Base-by-base conservation (phyloP, 192 early-diverging fungal species). In the Coemansia furcata region DNA sequence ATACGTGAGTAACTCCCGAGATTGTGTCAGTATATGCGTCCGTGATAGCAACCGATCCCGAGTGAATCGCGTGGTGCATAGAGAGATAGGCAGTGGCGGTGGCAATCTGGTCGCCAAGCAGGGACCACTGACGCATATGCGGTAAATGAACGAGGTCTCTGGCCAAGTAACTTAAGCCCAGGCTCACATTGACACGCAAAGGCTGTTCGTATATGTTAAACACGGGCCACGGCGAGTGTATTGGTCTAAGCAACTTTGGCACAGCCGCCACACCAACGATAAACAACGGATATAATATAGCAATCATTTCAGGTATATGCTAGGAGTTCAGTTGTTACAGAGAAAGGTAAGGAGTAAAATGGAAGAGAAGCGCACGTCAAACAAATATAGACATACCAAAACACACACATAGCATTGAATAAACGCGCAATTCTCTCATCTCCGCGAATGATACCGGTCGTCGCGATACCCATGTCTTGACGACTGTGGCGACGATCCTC, bases 1-100 rank as follows among this genome's bases (percentile, higher is more conserved):
- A 91, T 11, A 96, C 89, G 71, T 96, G 94, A n/a, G 93, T 90
- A 6, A 95, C 76, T 21, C 87, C 88, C n/a, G 86, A 89, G 67
- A 87, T 86, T 9, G 87, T 76, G 11, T 91, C 90, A 15, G 73
- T 83, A 75, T 93, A 92, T 11, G 86, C 73, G 73, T 87, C 87
- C 55, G 90, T 87, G 61, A 94, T 86, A 17, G 83, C 65, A 60
- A 85, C 38, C 0, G 57, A 52, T 9, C 35, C 59, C 2, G 66
- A 33, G 1, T 19, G 14, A n/a, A 77, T 77, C 0, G 47, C 57
- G 64, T 72, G 69, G 9, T 23, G 40, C 11, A 42, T 36, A 6
- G 32, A 30, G 19, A 77, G 65, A 33, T 71, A 68, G 12, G 52
- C 32, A 0, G 39, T 35, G 6, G 74, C 69, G 12, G 61, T 54